phyloP scores from a whole-genome alignment of 202 grass and related monocot genomes.

The Zizania palustris region DNA sequence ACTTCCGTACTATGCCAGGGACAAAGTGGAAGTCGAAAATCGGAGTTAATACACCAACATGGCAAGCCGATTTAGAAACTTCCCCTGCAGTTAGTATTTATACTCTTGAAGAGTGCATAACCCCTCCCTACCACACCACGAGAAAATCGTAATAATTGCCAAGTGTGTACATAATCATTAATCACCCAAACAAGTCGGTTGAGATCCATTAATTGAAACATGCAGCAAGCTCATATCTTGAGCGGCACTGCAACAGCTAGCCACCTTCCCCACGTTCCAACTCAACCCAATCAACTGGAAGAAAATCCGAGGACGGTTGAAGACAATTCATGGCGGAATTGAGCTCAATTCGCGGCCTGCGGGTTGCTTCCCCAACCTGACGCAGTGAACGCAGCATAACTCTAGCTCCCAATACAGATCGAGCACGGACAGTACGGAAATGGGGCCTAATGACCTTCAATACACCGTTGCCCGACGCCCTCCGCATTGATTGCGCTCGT shows the following conservation, averaged over 20 bases:
- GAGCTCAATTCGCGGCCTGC: not conserved
- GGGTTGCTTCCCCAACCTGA: not conserved
- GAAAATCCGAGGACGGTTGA: not conserved
- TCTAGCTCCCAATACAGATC: not conserved
- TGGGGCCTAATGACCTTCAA: not conserved
- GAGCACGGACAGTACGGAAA: not conserved
- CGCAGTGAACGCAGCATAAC: too few species aligned
- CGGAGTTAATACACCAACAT: not conserved
- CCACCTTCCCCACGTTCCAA: not conserved
- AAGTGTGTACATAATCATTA: not conserved
- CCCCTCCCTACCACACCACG: not conserved
- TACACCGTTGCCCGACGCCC: not conserved
- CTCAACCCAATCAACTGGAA: not conserved
- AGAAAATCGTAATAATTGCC: not conserved
- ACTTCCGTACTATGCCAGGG: not conserved
- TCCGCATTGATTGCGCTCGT: not conserved
- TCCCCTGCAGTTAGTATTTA: not conserved
- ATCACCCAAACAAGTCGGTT: not conserved
- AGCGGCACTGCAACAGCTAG: not conserved
- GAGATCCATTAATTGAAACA: not conserved
- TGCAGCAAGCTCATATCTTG: not conserved
- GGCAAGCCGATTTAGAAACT: not conserved
- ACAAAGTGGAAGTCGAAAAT: not conserved
- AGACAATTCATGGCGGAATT: not conserved
- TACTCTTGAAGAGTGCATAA: not conserved